Conservation (phyloP, 106 monocot species). For the Dendrobium huoshanense region DNA sequence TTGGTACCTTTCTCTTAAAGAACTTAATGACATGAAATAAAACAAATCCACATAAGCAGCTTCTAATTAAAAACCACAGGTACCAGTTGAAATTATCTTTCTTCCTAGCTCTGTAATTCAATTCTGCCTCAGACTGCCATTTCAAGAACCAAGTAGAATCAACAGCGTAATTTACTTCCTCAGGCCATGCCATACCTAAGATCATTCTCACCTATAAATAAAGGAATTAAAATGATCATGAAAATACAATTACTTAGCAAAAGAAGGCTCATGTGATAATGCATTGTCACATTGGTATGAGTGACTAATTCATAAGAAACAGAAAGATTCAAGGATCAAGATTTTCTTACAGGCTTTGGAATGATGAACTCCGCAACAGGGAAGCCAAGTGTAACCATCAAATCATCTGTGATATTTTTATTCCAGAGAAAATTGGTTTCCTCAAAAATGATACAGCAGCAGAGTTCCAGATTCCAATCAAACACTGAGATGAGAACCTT, state of each 20-base stretch:
- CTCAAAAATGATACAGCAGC: constrained; percentile 32
- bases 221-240: neutral
- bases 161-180: constrained; percentile 77
- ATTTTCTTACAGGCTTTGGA: constrained; percentile 46
- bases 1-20: constrained; percentile 43
- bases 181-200: constrained; percentile 88
- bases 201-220: constrained; percentile 56
- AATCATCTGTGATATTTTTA: constrained; percentile 73
- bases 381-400: constrained; percentile 53
- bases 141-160: constrained; percentile 80
- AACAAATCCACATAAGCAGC: constrained; percentile 48
- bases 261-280: neutral
- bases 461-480: constrained; percentile 59
- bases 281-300: neutral
- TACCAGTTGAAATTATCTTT: constrained; percentile 48
- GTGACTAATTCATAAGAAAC: neutral
- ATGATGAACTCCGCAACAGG: constrained; percentile 66
- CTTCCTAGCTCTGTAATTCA: constrained; percentile 51
- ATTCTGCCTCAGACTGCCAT: constrained; percentile 84
- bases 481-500: constrained; percentile 30
- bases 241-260: neutral
- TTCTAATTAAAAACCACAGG: constrained; percentile 61
- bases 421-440: constrained; percentile 22
- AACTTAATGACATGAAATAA: constrained; percentile 50
- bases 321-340: neutral